Base-by-base conservation (phyloP, 768 basidiomycete genomes). In the Thelephora ganbajun region DNA sequence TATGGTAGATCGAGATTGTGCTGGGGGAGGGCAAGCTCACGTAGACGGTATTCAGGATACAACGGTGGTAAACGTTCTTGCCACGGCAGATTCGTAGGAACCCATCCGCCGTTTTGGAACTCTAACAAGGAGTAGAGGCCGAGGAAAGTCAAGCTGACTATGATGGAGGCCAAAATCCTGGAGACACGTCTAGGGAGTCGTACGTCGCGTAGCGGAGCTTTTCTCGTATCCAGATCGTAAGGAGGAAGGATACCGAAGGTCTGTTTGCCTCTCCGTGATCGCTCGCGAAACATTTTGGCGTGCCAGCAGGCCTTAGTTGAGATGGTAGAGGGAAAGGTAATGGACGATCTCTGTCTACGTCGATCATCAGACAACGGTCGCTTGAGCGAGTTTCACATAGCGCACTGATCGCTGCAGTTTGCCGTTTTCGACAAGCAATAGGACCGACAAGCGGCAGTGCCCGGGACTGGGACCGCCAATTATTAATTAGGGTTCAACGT, bases 11-110 rank as follows among this genome's bases (percentile, higher is more conserved):
- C 33, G 14, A 47, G 47, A 42, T 56, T 52, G 20, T 59, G 61
- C 45, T 61, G 63, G 2, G 63, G 59, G 2, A 63, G 51, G 13
- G 30, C 34, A 6, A 53, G 54, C 47, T 65, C 64, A 33, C 57
- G 51, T 11, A 57, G 45, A n/a, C 54, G 57, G 26, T 50, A 61
- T 45, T 56, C 53, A 3, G 36, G 36, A 46, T 63, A 64, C 13
- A 61, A 41, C 19, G 62, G 62, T 7, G 63, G 61, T 1, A 58
- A 49, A 42, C 30, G 41, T 34, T 19, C n/a, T 41, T 9, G 18
- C 18, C 39, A 14, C 14, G 39, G 22, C 6, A 5, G 39, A 41
- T 30, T 30, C 9, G 9, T 30, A n/a, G 12, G 14, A 2, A 41
- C 11, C 39, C 39, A 41, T 9, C 18, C 11, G 2, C 14, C 39